Conservation (phyloP, 116 monocot species). For the Phalaenopsis hybrid region DNA sequence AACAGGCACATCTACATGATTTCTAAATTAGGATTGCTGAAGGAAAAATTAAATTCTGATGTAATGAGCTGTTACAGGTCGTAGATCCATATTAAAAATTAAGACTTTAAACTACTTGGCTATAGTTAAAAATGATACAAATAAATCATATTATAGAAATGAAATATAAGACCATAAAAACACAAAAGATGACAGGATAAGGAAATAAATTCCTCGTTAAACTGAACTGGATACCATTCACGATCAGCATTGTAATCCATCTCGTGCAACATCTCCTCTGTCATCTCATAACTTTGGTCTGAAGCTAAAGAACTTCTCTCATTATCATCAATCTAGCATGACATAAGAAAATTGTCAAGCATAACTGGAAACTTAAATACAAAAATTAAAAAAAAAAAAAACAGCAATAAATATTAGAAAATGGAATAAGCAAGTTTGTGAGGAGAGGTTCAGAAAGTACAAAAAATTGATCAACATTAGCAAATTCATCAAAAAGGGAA, state of each 20-base stretch:
- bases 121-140: background rate
- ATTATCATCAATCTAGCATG: constrained; percentile 34
- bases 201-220: background rate
- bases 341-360: constrained; percentile 10
- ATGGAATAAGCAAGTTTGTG: no score
- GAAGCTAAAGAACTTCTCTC: constrained; percentile 27
- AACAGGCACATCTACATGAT: background rate
- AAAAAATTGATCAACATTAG: no score
- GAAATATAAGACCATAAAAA: background rate
- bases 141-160: background rate
- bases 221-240: constrained; percentile 53
- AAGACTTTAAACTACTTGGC: background rate
- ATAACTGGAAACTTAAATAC: background rate
- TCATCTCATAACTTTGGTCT: constrained; percentile 45
- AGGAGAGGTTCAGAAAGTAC: no score
- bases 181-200: background rate
- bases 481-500: no score
- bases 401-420: background rate
- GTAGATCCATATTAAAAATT: background rate
- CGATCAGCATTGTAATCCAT: constrained; percentile 95
- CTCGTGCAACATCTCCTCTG: constrained; percentile 70
- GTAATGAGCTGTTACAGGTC: background rate
- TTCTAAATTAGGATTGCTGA: background rate
- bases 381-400: background rate
- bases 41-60: background rate